These are phyloP conservation scores for Lactarius tabidus DNA, from an alignment of 768 basidiomycete species.

Conservation along the genomic window DNA sequence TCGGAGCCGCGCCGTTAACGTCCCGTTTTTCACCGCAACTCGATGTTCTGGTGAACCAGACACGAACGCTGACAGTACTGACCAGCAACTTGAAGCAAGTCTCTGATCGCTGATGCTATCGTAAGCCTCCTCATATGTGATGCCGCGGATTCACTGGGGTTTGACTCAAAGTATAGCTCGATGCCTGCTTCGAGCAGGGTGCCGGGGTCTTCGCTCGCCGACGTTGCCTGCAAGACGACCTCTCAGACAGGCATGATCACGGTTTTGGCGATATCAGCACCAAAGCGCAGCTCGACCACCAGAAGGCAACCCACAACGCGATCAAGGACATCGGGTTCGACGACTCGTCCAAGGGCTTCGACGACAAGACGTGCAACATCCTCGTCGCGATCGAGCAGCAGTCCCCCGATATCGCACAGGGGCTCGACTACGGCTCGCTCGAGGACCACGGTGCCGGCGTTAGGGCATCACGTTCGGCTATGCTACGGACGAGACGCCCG, in stretches of 20 bases:
- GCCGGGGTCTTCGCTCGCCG: constrained; percentile 87
- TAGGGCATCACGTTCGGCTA: constrained; percentile 99
- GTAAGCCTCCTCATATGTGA: constrained; percentile 45
- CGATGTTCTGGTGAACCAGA: too few species aligned
- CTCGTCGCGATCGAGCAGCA: constrained; percentile 99
- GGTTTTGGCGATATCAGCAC: constrained; percentile 99
- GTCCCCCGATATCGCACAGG: constrained; percentile 98
- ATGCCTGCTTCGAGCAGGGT: constrained; percentile 96
- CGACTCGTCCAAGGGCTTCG: constrained; percentile 96
- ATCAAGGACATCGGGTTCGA: constrained; percentile 99
- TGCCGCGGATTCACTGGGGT: not conserved
- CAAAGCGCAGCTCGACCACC: constrained; percentile 92
- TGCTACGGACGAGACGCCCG: constrained; percentile 92
- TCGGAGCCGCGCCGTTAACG: too few species aligned
- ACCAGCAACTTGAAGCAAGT: too few species aligned
- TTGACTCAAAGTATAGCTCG: constrained; percentile 55
- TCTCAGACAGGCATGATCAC: constrained; percentile 99
- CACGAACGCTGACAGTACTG: too few species aligned
- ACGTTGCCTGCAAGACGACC: constrained; percentile 99
- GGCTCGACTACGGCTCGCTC: constrained; percentile 93
- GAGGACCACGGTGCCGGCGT: constrained; percentile 97
- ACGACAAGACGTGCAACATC: constrained; percentile 99
- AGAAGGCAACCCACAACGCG: constrained; percentile 91
- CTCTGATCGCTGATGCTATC: constrained; percentile 98
- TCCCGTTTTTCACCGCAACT: too few species aligned